Evolutionary conservation across 495 filamentous ascomycete genomes (phyloP), one percentile per base, ranked within the genome.

Genomic region (Tuber umbilicatum): DNA sequence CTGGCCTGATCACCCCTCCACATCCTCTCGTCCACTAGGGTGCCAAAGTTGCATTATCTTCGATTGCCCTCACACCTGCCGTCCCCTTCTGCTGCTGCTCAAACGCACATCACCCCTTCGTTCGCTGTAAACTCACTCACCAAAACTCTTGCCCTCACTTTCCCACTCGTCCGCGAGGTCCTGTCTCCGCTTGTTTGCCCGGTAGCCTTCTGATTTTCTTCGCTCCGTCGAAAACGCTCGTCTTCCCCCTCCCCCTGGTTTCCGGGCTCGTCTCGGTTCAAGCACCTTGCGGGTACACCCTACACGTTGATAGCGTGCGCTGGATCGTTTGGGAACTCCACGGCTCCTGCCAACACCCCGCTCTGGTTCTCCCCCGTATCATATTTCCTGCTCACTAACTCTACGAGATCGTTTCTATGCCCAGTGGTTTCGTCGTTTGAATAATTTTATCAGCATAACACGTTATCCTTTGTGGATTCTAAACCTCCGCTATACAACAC

Each of bases 231-330:
- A 42, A 73, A 78, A 40, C 68, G 35, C 55, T 27, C 42, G 72
- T 69, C 55, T 68, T 68, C 70, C 31, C 38, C 60, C 70, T 17
- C 55, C 55, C 75, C 77, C 43, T 77, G 43, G 71, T 50, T 78
- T 60, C 60, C 69, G 76, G 38, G 70, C 71, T 78, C 68, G 69
- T 78, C 71, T 78, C 75, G 73, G 38, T 72, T 79, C 45, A 40
- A 73, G 73, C 73, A 79, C 77, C 76, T 79, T 79, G 77, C 77
- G 73, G 77, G 47, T 35, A 35, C 64, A 73, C 70, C 80, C 74
- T 75, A 82, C 80, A 81, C 80, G 80, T 81, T 78, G 80, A 81
- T 81, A 81, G 76, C 71, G 80, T 81, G 79, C 74, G 80, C 76
- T 81, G 80, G 80, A 81, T 67, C 79, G 42, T 81, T 76, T 81